Percentiles rank a stretch among this genome's conserved stretches.
Evolutionary conservation across 2,329 filamentous ascomycete genomes (phyloP).

Genomic region (Alternaria postmessia): DNA sequence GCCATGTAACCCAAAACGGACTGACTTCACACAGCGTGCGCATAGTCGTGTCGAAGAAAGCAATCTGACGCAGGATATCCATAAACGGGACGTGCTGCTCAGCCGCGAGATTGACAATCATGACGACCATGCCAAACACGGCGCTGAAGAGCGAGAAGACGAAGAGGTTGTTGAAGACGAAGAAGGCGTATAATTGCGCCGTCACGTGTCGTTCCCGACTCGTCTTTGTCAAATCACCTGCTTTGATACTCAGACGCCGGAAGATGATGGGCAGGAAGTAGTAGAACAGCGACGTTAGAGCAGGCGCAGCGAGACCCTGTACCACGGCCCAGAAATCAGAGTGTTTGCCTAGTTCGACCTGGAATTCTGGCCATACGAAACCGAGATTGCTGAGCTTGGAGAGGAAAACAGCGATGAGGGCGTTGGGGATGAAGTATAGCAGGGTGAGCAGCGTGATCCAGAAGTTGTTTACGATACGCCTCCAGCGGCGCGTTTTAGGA

Average conservation of each 20-base stretch:
- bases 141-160: constrained; percentile 93
- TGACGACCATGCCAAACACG: constrained; percentile 75
- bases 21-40: constrained; percentile 81
- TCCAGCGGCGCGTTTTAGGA: constrained; percentile 72
- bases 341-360: constrained; percentile 68
- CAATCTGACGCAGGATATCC: constrained; percentile 69
- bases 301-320: constrained; percentile 90
- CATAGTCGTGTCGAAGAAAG: constrained; percentile 72
- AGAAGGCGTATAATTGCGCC: constrained; percentile 91
- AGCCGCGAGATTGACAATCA: constrained; percentile 67
- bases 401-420: constrained; percentile 91
- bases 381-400: constrained; percentile 85
- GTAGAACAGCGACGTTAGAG: constrained; percentile 86
- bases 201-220: constrained; percentile 91
- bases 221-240: constrained; percentile 91
- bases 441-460: constrained; percentile 85
- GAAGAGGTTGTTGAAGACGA: constrained; percentile 95
- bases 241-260: constrained; percentile 80
- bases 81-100: constrained; percentile 65
- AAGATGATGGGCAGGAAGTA: constrained; percentile 90
- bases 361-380: constrained; percentile 79
- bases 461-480: constrained; percentile 78
- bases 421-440: constrained; percentile 90
- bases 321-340: constrained; percentile 81
- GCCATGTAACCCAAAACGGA: constrained; percentile 80